These are phyloP conservation scores for Westerdykella ornata DNA, from an alignment of 2,329 filamentous ascomycete genomes.

Conservation along the genomic window DNA sequence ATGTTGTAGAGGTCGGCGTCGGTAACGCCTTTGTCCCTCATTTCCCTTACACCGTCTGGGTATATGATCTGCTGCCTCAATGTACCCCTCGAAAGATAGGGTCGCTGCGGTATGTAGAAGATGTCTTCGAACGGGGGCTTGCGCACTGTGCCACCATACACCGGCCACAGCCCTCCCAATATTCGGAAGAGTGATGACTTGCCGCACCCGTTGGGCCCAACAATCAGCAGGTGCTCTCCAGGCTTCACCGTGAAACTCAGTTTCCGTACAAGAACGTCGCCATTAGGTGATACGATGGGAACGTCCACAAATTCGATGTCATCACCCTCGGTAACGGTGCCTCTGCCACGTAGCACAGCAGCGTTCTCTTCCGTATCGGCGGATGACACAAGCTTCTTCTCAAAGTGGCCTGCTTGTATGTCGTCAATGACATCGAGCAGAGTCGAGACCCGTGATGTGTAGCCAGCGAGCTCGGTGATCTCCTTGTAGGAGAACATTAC, in stretches of 20 bases:
- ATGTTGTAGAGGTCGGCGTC: constrained; percentile 74
- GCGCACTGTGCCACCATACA: constrained; percentile 87
- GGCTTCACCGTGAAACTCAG: constrained; percentile 81
- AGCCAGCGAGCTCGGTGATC: constrained; percentile 89
- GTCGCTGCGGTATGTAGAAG: constrained; percentile 95
- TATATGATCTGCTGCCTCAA: constrained; percentile 97
- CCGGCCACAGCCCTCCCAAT: constrained; percentile 91
- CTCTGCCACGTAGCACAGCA: constrained; percentile 73
- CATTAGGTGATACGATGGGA: constrained; percentile 94
- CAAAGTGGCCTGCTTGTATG: constrained; percentile 79
- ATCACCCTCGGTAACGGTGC: constrained; percentile 71
- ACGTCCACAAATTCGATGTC: constrained; percentile 83
- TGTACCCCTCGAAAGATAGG: constrained; percentile 84
- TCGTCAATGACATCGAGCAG: constrained; percentile 93
- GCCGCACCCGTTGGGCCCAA: constrained; percentile 94
- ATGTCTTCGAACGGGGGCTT: constrained; percentile 91
- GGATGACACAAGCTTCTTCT: constrained; percentile 93
- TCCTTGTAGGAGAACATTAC: constrained; percentile 99
- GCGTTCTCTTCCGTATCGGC: constrained; percentile 76
- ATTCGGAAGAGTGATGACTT: constrained; percentile 97
- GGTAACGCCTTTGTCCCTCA: constrained; percentile 75
- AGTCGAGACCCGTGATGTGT: constrained; percentile 85
- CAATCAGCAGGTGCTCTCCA: constrained; percentile 86
- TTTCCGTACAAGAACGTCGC: constrained; percentile 79
- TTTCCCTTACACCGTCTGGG: constrained; percentile 79